Evolutionary conservation across 2,329 filamentous ascomycete species (phyloP).

Genomic region (Zasmidium citrigriseum): DNA sequence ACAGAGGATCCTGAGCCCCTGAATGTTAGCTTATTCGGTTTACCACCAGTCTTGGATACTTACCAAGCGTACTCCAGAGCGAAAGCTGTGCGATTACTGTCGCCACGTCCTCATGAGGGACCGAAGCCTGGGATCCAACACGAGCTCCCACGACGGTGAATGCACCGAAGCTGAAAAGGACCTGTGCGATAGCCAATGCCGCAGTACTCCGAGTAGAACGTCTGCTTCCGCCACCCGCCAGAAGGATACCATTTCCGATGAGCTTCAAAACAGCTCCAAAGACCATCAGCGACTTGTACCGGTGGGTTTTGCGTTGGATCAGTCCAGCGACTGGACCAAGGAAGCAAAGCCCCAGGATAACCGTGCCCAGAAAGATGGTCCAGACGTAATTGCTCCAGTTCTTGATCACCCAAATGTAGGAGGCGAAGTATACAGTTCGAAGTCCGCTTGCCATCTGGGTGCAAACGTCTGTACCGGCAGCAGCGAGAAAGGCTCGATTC

Average conservation of each 20-base stretch:
- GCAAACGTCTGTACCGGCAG: constrained; percentile 17
- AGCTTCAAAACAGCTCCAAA: constrained; percentile 41
- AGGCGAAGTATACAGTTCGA: constrained; percentile 24
- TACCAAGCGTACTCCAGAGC: constrained; percentile 43
- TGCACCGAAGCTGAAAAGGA: constrained; percentile 41
- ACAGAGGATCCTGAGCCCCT: constrained; percentile 28
- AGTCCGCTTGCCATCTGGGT: constrained; percentile 21
- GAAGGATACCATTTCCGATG: constrained; percentile 40
- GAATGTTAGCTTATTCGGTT: not conserved
- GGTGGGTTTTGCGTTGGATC: constrained; percentile 40
- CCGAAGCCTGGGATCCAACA: constrained; percentile 45
- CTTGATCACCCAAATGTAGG: constrained; percentile 45
- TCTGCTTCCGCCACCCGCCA: constrained; percentile 35
- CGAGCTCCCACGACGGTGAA: constrained; percentile 44
- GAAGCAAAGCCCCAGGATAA: constrained; percentile 43
- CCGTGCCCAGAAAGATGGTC: constrained; percentile 45
- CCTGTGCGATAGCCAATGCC: constrained; percentile 38
- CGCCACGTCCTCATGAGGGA: constrained; percentile 47
- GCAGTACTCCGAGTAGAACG: constrained; percentile 39
- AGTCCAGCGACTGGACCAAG: constrained; percentile 37
- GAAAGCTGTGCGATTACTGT: constrained; percentile 41
- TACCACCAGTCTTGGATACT: not conserved
- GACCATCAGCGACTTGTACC: constrained; percentile 47
- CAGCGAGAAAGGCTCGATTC: constrained; percentile 25
- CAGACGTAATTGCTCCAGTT: constrained; percentile 45